A percentile compares a stretch with the other conserved stretches of the same genome.
These are phyloP conservation scores for Syzygium jambos DNA, from an alignment of 345 rosid genomes.

Conservation along the genomic window DNA sequence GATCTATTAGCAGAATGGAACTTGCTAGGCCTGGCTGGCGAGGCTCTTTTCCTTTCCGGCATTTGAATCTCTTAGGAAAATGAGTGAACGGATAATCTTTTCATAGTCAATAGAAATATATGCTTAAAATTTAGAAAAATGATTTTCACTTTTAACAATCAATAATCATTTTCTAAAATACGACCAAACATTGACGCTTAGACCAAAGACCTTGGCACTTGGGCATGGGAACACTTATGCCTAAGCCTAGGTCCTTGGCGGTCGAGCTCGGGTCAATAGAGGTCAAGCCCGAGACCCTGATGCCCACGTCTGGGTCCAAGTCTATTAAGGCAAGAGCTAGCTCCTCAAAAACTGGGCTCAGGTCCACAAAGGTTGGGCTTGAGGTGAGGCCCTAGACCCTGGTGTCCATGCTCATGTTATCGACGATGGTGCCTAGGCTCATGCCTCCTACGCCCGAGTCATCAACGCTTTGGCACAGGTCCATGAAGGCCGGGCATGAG, in stretches of 20 bases:
- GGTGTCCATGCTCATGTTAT: neutral
- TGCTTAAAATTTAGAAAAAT: neutral
- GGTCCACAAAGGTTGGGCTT: neutral
- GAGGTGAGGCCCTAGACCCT: too few species aligned
- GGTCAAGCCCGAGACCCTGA: neutral
- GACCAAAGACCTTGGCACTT: neutral
- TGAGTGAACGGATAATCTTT: neutral
- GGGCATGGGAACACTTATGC: neutral
- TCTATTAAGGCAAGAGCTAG: neutral
- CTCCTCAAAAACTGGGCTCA: accelerated
- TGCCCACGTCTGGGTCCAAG: neutral
- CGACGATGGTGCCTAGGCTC: neutral
- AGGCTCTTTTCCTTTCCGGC: neutral
- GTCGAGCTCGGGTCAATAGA: too few species aligned
- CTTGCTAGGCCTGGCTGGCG: neutral
- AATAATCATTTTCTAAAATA: neutral
- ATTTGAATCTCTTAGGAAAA: neutral
- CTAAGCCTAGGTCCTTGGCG: neutral
- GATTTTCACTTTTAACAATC: neutral
- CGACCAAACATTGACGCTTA: accelerated
- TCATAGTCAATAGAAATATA: neutral
- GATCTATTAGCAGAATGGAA: neutral
- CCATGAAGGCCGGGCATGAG: too few species aligned
- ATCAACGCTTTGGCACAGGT: too few species aligned
- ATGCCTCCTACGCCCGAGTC: neutral